These are phyloP conservation scores for Dipteronia dyeriana DNA, from an alignment of 345 rosid species.

Conservation along the genomic window DNA sequence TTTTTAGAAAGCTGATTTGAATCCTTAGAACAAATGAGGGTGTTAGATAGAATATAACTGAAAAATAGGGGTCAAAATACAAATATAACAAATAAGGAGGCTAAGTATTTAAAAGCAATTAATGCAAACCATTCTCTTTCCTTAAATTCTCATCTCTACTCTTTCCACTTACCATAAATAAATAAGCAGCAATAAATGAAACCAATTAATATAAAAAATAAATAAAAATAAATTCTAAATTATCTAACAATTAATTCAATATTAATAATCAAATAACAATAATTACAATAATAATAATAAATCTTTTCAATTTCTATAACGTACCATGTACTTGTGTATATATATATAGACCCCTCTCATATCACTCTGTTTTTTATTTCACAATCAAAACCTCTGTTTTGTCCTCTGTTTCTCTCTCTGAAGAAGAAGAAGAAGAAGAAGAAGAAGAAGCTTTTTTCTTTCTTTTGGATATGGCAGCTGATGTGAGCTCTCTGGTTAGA, in stretches of 20 bases:
- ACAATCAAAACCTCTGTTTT: conserved; percentile 3
- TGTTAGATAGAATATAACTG: neutral
- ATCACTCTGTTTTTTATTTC: conserved; percentile 17
- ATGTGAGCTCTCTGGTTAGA: conserved; percentile 52
- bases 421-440: neutral
- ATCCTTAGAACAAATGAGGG: too few relatives aligned
- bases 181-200: conserved; percentile 23
- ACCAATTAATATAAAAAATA: conserved; percentile 9
- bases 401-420: conserved; percentile 16
- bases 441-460: neutral
- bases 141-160: conserved; percentile 8
- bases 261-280: neutral
- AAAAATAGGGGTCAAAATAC: neutral
- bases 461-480: conserved; percentile 50
- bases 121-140: conserved; percentile 15
- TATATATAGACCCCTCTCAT: neutral
- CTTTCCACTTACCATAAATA: conserved; percentile 19
- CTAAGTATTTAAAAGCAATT: conserved; percentile 23
- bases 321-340: conserved; percentile 9
- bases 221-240: neutral
- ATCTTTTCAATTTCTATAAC: conserved; percentile 13
- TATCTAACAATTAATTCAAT: neutral
- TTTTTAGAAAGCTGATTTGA: too few relatives aligned
- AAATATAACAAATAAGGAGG: neutral
- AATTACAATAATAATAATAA: conserved; percentile 1